These are phyloP conservation scores for Leccinum uliginosum DNA, from an alignment of 768 basidiomycete genomes.

Conservation along the genomic window DNA sequence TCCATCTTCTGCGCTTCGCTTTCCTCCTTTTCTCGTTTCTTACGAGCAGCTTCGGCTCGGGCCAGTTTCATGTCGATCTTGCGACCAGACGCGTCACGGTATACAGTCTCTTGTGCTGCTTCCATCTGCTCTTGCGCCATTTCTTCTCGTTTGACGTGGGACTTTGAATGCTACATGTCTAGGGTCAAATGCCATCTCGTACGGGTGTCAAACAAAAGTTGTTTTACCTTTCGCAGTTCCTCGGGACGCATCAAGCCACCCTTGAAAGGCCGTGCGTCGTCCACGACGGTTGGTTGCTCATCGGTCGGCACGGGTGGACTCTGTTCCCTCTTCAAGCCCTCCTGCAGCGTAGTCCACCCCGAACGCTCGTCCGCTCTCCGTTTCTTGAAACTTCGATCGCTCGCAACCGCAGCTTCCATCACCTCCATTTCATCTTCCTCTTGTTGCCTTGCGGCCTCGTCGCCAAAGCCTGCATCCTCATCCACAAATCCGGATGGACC, in stretches of 20 bases:
- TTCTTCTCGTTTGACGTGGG: constrained; percentile 32
- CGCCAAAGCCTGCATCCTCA: constrained; percentile 70
- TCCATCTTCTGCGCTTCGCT: constrained; percentile 90
- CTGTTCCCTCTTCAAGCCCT: constrained; percentile 43
- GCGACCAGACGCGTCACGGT: constrained; percentile 85
- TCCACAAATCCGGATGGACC: constrained; percentile 45
- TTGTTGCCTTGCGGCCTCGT: constrained; percentile 39
- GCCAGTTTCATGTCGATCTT: constrained; percentile 87
- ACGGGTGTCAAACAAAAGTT: background rate
- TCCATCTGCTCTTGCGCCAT: constrained; percentile 46
- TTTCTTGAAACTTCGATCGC: constrained; percentile 76
- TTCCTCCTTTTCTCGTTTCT: constrained; percentile 80
- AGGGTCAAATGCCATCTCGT: background rate
- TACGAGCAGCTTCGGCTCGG: constrained; percentile 75
- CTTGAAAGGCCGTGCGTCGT: constrained; percentile 43
- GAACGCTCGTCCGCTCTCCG: constrained; percentile 53
- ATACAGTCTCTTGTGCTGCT: constrained; percentile 83
- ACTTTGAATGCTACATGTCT: constrained; percentile 34
- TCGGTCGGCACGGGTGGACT: constrained; percentile 55
- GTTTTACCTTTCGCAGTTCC: constrained; percentile 61
- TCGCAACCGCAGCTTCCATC: constrained; percentile 64
- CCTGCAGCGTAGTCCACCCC: constrained; percentile 67
- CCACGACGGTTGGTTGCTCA: constrained; percentile 63
- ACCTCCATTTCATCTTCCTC: constrained; percentile 55
- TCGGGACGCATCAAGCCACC: constrained; percentile 80